Evolutionary conservation across 768 basidiomycete genomes (phyloP).

Genomic region (Amanita subjunquillea): DNA sequence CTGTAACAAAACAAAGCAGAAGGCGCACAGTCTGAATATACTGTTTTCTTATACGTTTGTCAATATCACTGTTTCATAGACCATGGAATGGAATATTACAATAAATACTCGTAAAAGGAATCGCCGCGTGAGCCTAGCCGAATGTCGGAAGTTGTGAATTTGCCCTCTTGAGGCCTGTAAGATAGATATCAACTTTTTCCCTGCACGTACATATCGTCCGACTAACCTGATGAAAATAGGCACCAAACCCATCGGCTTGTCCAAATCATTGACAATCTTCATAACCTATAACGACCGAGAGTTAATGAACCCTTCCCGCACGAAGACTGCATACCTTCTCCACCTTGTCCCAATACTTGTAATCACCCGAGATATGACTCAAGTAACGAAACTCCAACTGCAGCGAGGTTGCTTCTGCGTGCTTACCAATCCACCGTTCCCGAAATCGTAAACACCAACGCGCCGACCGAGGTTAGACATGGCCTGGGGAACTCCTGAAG

Average conservation of each 20-base stretch:
- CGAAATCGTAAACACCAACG: conserved; percentile 49
- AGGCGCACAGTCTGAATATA: conserved; percentile 66
- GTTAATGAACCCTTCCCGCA: not conserved
- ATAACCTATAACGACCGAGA: conserved; percentile 26
- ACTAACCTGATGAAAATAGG: conserved; percentile 77
- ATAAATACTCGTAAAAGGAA: conserved; percentile 86
- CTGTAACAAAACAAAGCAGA: not conserved
- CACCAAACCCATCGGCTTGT: conserved; percentile 57
- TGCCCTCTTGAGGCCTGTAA: conserved; percentile 28
- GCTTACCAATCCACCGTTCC: conserved; percentile 54
- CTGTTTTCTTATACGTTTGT: conserved; percentile 43
- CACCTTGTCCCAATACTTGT: conserved; percentile 74
- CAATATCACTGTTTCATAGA: not conserved
- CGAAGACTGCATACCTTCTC: conserved; percentile 44
- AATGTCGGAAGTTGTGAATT: conserved; percentile 57
- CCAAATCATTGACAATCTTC: conserved; percentile 53
- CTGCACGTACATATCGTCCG: not conserved
- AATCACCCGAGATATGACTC: conserved; percentile 63
- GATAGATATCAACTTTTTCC: not conserved
- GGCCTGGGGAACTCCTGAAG: conserved; percentile 69
- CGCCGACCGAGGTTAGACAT: conserved; percentile 61
- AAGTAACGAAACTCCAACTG: conserved; percentile 91
- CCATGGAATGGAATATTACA: conserved; percentile 34
- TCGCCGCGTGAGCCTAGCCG: conserved; percentile 92
- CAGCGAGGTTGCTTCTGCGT: conserved; percentile 82